Base-by-base conservation (phyloP, 371 early-diverging fungal species). In the Mucor saturninus region DNA sequence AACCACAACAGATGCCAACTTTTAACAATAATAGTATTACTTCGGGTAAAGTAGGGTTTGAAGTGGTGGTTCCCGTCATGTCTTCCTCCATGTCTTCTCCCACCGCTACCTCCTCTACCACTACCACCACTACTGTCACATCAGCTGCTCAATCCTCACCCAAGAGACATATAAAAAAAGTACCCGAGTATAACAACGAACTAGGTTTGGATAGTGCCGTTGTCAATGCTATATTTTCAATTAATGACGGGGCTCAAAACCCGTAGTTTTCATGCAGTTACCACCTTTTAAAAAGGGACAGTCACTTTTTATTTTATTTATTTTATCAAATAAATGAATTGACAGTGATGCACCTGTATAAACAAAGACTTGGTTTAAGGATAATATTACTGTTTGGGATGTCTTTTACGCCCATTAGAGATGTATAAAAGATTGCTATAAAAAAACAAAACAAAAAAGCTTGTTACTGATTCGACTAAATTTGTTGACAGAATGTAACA, bases 151-250 rank as follows among this genome's bases (percentile, higher is more conserved):
- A 21, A 42, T 30, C 38, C 58, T 13, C 49, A 49, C 28, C 5
- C 2, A 50, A 30, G 11, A 6, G 30, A 7, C 50, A 28, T 4
- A 9, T 30, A 4, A 30, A 8, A 9, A 50, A 50, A 30, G 8
- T 0, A 13, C 28, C 3, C 30, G 50, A 50, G 30, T 78, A 76
- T 43, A 66, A 73, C 21, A 75, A 70, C 46, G 81, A 81, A 43
- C 67, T 81, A 7, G 81, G 81, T 8, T 54, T 81, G 29, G 81
- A 81, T 51, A 73, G 75, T 43, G 79, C 74, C 7, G 68, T 81
- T n/a, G 81, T 78, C 2, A 76, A 68, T 64, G 81, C 77, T 11
- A 81, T 81, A 11, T 81, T 78, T 40, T 73, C 79, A 7, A 78
- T 78, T 35, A 76, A 69, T 49, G 65, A 69, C 43, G 53, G 54